These are phyloP conservation scores for Xylariomycetidae sp. DNA, from an alignment of 2,329 filamentous ascomycete genomes.

Conservation along the genomic window DNA sequence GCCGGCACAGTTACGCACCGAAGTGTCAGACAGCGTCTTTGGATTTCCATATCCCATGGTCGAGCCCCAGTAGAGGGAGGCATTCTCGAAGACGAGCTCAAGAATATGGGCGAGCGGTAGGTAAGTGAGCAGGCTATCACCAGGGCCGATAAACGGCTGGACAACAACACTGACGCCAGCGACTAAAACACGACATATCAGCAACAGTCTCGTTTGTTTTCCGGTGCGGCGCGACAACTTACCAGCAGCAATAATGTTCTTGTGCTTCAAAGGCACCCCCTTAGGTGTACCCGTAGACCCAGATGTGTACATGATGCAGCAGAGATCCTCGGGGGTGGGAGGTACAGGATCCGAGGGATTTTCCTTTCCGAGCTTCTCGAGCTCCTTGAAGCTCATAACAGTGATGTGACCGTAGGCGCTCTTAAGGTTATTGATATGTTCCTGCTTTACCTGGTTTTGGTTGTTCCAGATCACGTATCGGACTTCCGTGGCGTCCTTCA, in stretches of 20 bases:
- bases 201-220: no score
- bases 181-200: constrained; percentile 46
- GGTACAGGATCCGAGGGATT: constrained; percentile 65
- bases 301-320: constrained; percentile 70
- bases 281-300: constrained; percentile 80
- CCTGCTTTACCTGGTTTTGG: constrained; percentile 47
- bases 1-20: constrained; percentile 79
- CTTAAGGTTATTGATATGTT: constrained; percentile 45
- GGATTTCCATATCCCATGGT: constrained; percentile 88
- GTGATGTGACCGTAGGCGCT: constrained; percentile 42
- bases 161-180: constrained; percentile 75
- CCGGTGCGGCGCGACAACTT: no score
- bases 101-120: constrained; percentile 84
- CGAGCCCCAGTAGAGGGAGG: constrained; percentile 77
- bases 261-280: constrained; percentile 73
- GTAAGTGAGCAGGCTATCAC: constrained; percentile 76
- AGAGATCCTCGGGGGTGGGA: constrained; percentile 68
- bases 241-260: constrained; percentile 70
- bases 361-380: constrained; percentile 51
- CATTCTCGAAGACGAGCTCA: constrained; percentile 87
- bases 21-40: constrained; percentile 76
- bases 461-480: constrained; percentile 51
- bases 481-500: constrained; percentile 47
- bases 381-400: constrained; percentile 47
- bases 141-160: constrained; percentile 70